Conservation (phyloP, 176 grass and related monocot genomes). For the Paspalum notatum region DNA sequence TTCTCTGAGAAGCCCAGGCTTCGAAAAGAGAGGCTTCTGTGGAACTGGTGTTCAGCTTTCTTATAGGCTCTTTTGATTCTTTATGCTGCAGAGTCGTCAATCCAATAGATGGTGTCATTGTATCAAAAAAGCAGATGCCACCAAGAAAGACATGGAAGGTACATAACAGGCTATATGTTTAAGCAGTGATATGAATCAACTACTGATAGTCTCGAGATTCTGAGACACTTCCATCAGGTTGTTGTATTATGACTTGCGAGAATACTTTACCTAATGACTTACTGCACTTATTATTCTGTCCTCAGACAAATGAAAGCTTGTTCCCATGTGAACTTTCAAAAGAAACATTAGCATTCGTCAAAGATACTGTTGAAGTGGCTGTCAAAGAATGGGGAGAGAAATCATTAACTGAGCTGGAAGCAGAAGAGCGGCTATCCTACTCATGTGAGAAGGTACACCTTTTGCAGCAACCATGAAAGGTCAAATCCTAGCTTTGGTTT, state of each 20-base stretch:
- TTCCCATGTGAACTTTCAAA: constrained; percentile 92
- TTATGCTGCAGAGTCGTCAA: constrained; percentile 72
- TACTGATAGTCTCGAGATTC: constrained; percentile 12
- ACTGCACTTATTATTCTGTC: constrained; percentile 19
- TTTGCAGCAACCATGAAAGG: constrained; percentile 16
- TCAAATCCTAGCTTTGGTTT: constrained; percentile 11
- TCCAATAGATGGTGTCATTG: constrained; percentile 68
- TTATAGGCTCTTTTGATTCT: constrained; percentile 41
- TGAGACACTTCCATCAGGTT: background rate
- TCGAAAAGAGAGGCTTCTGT: background rate
- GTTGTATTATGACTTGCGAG: constrained; percentile 28
- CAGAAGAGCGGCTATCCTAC: constrained; percentile 90
- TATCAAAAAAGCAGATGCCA: constrained; percentile 78
- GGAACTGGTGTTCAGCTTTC: background rate
- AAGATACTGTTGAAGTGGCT: constrained; percentile 88
- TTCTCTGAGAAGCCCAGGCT: background rate
- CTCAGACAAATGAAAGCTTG: constrained; percentile 87
- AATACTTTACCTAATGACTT: constrained; percentile 34
- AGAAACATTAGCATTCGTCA: constrained; percentile 70
- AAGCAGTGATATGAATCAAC: constrained; percentile 37
- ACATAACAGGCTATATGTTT: constrained; percentile 38
- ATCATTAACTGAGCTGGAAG: constrained; percentile 90
- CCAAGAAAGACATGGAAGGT: constrained; percentile 95
- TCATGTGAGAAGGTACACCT: constrained; percentile 91
- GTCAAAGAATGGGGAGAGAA: constrained; percentile 88